Evolutionary conservation across 352 stramenopile species (phyloP), one percentile per base, ranked within the genome.

Genomic region (Peronospora belbahrii): DNA sequence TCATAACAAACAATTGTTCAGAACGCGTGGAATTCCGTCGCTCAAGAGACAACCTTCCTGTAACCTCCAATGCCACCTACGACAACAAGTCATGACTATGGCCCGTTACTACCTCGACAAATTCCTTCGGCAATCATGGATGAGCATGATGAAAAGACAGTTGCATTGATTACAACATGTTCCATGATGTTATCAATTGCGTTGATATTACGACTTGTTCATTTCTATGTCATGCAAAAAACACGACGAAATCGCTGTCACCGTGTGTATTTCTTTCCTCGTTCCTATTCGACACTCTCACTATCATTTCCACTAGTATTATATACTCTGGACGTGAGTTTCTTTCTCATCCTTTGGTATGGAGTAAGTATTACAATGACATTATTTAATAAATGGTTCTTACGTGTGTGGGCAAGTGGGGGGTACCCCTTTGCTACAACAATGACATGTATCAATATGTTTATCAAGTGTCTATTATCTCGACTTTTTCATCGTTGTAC

Each of bases 361-460:
- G 73, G 62, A n/a, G 79, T 90, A 37, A 88, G 75, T 47, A 90
- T 90, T 54, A 73, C 71, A 47, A 87, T 90, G 75, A 90, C 79
- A 62, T 69, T 88, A 13, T 87, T 90, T 44, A 85, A 86, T 63
- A 88, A 88, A 54, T 88, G 75, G 79, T 88, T 90, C 32, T 35
- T 90, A 30, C 69, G 75, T 18, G 75, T 85, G 19, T 90, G 72
- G 71, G 65, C 68, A 20, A 63, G 70, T 48, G 65, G 71, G 14
- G 79, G 79, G 13, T 88, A 83, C 54, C 75, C 75, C 30, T 88
- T 86, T 50, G 62, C 74, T 14, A 86, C 78, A 9, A 85, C 75
- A 20, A 87, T 90, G 73, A 85, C 75, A 34, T 82, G 65, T 36
- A 59, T 85, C 52, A 83, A 90, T 63, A 90, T 90, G 78, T 65